A percentile compares a stretch with the other conserved stretches of the same genome.
These are phyloP conservation scores for Marasmius sp. DNA, from an alignment of 1,284 basidiomycete species.

Conservation along the genomic window DNA sequence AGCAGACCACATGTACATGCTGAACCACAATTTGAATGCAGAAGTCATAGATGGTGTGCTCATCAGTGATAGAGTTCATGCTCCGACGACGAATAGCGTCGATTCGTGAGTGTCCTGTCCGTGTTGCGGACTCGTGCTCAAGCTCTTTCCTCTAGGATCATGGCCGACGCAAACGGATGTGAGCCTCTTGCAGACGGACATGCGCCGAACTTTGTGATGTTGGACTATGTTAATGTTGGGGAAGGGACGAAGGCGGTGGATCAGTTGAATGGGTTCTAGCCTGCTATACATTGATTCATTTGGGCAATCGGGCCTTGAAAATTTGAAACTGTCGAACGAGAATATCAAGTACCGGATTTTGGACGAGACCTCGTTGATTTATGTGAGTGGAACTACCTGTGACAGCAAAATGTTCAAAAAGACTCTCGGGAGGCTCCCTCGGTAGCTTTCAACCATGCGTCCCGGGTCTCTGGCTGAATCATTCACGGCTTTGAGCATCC, in stretches of 20 bases:
- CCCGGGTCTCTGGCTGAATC: too few relatives aligned
- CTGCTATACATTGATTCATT: too few relatives aligned
- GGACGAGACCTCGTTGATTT: too few relatives aligned
- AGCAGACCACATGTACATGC: constrained; percentile 53
- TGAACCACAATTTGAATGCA: constrained; percentile 57
- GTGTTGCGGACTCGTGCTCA: not conserved
- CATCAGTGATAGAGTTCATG: constrained; percentile 38
- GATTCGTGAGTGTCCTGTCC: constrained; percentile 7
- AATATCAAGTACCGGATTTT: too few relatives aligned
- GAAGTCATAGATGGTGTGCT: constrained; percentile 34
- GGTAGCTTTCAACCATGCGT: too few relatives aligned
- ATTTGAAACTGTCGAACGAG: too few relatives aligned
- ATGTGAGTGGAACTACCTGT: too few relatives aligned
- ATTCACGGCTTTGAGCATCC: too few relatives aligned
- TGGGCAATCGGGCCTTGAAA: too few relatives aligned
- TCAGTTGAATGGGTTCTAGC: constrained; percentile 41
- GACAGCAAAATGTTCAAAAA: too few relatives aligned
- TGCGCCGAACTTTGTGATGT: constrained; percentile 50
- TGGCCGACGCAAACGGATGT: constrained; percentile 46
- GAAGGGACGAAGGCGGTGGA: constrained; percentile 41
- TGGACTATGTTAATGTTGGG: constrained; percentile 51
- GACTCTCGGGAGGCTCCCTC: too few relatives aligned
- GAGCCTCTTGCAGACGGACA: constrained; percentile 38
- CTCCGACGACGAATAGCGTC: constrained; percentile 42
- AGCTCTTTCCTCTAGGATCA: constrained; percentile 31